These are phyloP conservation scores for Eucalyptus regnans DNA, from an alignment of 345 rosid species.

Conservation along the genomic window DNA sequence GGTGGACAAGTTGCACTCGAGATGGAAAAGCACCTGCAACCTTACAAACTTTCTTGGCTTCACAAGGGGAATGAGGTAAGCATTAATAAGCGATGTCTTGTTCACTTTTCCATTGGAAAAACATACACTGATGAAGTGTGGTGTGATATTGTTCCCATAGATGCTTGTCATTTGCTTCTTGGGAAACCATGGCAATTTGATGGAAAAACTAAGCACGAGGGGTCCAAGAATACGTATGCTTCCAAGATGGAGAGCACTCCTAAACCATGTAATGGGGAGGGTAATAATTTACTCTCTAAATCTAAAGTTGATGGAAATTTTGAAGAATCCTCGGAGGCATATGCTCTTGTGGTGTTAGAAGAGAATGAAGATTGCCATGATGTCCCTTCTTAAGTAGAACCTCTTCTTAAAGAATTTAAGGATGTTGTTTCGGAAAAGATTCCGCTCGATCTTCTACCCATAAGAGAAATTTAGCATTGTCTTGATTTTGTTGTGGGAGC, in stretches of 20 bases:
- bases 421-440: no score
- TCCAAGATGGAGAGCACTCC: not conserved
- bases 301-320: not conserved
- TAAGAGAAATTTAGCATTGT: no score
- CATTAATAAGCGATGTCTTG: not conserved
- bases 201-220: not conserved
- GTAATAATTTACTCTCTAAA: not conserved
- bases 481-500: no score
- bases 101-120: not conserved
- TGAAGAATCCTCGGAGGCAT: not conserved
- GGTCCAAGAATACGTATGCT: not conserved
- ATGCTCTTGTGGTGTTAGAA: no score
- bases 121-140: not conserved
- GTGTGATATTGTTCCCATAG: not conserved
- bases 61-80: rapidly evolving
- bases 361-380: no score
- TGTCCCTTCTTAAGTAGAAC: no score
- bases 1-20: not conserved
- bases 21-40: not conserved
- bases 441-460: no score
- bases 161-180: not conserved
- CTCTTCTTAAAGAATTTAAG: no score
- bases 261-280: not conserved
- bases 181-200: not conserved
- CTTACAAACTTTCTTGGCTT: not conserved